These are phyloP conservation scores for Tetrahymena thermophila DNA, from an alignment of 73 alveolate genomes.

Conservation along the genomic window DNA sequence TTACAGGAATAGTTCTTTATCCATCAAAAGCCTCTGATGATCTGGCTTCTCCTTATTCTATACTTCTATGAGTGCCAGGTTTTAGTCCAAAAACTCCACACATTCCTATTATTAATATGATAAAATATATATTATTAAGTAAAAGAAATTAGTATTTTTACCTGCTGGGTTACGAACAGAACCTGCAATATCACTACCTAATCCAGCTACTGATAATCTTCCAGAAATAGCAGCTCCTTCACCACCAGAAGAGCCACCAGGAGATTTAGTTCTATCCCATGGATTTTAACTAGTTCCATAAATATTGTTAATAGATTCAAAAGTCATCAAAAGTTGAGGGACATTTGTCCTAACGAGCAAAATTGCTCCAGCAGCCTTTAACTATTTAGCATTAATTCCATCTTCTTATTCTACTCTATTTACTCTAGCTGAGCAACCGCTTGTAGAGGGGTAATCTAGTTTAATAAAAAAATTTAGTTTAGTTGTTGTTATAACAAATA, in stretches of 20 bases:
- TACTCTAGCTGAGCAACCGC: background rate
- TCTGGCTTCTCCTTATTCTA: background rate
- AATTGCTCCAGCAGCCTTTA: conserved; percentile 60
- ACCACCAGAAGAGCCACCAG: conserved; percentile 86
- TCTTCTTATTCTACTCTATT: conserved; percentile 17
- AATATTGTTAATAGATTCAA: conserved; percentile 42
- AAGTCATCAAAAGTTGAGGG: conserved; percentile 38
- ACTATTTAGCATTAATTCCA: conserved; percentile 32
- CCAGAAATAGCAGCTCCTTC: conserved; percentile 69
- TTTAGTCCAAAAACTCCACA: background rate
- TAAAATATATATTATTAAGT: background rate
- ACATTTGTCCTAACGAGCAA: conserved; percentile 46
- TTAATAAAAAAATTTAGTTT: background rate
- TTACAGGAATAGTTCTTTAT: conserved; percentile 50
- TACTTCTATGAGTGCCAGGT: background rate
- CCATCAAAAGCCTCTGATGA: conserved; percentile 57
- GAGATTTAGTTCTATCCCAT: conserved; percentile 41
- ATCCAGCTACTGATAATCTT: conserved; percentile 55
- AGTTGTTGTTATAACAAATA: background rate
- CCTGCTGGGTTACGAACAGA: conserved; percentile 63
- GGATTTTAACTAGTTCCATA: conserved; percentile 63
- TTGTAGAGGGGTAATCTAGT: background rate
- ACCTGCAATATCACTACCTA: conserved; percentile 77
- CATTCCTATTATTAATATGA: background rate
- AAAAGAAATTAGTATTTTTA: background rate